Evolutionary conservation across 192 early-diverging fungal genomes (phyloP), one percentile per base, ranked within the genome.

Genomic region (Backusella circina): DNA sequence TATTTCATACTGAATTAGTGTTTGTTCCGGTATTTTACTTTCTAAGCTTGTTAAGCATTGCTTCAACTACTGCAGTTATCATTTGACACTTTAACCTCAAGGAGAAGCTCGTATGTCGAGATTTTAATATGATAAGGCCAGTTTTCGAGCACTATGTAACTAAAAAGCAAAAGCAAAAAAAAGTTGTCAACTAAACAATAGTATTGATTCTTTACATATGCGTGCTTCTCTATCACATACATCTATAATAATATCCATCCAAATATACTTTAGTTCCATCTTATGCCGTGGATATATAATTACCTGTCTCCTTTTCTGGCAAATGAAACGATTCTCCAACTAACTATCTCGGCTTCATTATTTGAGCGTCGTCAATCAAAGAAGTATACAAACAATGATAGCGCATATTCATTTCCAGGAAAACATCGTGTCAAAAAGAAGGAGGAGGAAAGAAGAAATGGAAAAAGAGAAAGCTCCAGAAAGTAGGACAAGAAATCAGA

Each of bases 341-440:
- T 47, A n/a, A 75, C 76, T 12, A 75, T 85, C 5, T 85, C 84
- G 84, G 76, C 80, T 1, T 30, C 85, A 23, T 88, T 84, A 1
- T 82, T 80, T n/a, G 80, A 82, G 37, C 18, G 41, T 28, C 72
- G 32, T 31, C 71, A 51, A 61, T 71, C 80, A 9, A 73, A 75
- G 6, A 72, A 51, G 51, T 71, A 71, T 35, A 71, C 73, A 15
- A 21, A 65, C 26, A 16, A 36, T 37, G 1, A 5, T 35, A 35
- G 33, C 2, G 33, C 33, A 3, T 5, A 35, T 35, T 39, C 26
- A 65, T 41, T 4, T 33, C 28, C 36, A 31, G 47, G 33, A 7
- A 74, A 23, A 44, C 35, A 50, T 23, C 51, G 72, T 31, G 39
- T 33, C 23, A 72, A 41, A 31, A 75, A 78, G 2, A 75, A 31